Evolutionary conservation across 371 early-diverging fungal species (phyloP), one percentile per base, ranked within the genome.

Genomic region (Rhizopus microsporus): DNA sequence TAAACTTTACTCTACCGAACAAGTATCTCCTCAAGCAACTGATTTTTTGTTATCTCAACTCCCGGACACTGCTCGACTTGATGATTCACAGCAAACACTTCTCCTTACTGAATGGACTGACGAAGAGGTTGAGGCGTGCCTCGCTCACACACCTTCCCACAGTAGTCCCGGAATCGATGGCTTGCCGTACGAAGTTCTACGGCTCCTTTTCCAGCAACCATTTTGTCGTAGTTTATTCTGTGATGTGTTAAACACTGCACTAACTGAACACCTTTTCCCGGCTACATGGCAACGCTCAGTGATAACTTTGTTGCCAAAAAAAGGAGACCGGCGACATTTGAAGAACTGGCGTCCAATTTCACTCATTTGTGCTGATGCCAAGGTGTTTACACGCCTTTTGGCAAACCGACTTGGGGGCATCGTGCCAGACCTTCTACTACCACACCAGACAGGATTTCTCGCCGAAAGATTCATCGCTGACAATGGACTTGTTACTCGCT

Each of bases 361-460:
- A 13, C 13, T 33, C 9, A 50, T 50, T 32, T 12, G n/a, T n/a
- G n/a, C 50, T 3, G 50, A 50, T 50, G 50, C 50, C 5, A 50
- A 50, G 33, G 4, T 50, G 9, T 50, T 32, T 13, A 50, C 50
- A 7, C 9, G 34, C 10, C 10, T 50, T 4, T 33, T 50, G n/a
- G 44, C 44, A 12, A 43, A 7, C 5, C 8, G 44, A 3, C 12
- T 43, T 15, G 15, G 15, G 8, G 13, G 7, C 13, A 7, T 43
- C 44, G 13, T 43, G 17, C 44, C 44, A 13, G 13, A 43, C 13
- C 44, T 43, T 8, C 8, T 43, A 43, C 7, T 13, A 7, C 30
- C 6, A 13, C 48, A 34, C 13, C 65, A 59, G 46, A 46, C 59
- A 5, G 65, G 65, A 0, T 64, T 64, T 47, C 5, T 64, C 4